Base-by-base conservation (phyloP, 345 rosid genomes). In the Rhodamnia rubescens region DNA sequence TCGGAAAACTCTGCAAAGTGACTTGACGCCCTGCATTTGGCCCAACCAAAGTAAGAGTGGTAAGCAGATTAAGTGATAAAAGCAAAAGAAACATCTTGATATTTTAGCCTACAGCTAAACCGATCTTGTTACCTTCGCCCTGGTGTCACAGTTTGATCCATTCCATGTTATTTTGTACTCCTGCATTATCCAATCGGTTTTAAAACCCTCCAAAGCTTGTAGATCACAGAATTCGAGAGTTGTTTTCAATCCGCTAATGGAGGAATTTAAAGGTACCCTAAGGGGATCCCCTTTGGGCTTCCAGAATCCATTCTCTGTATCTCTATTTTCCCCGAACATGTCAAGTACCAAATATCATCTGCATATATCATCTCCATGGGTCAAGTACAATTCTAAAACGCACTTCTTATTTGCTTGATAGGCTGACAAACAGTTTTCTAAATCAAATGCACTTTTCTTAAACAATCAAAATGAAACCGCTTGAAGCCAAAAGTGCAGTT, bases 201-300 rank as follows among this genome's bases (percentile, higher is more conserved):
- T 74, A 26, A 27, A 15, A 44, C 11, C 32, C 47, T 8, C 24
- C 53, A 2, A 56, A 49, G 83, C 21, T 55, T 44, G 74, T 27
- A 16, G 69, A 58, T 83, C 75, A 54, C 12, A 18, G 88, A 69
- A 86, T 13, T n/a, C n/a, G 14, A 83, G 51, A 36, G 83, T 69
- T 52, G 88, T 83, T 80, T 69, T 86, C 83, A 75, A 86, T 54
- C 88, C 88, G 6, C 7, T 69, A n/a, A 86, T n/a, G 15, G 83
- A 54, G 74, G 7, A 47, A 20, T 29, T 0, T 56, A 22, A 24
- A 53, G 75, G 49, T 53, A 86, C 74, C 36, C 36, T 53, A 49
- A 13, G n/a, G 21, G 88, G 83, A 57, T 24, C 50, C 83, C 85
- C 83, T 9, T 13, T 44, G 55, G 75, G 55, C 69, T 83, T 47